Conservation (phyloP, 106 monocot species). For the Iris macrosiphon region DNA sequence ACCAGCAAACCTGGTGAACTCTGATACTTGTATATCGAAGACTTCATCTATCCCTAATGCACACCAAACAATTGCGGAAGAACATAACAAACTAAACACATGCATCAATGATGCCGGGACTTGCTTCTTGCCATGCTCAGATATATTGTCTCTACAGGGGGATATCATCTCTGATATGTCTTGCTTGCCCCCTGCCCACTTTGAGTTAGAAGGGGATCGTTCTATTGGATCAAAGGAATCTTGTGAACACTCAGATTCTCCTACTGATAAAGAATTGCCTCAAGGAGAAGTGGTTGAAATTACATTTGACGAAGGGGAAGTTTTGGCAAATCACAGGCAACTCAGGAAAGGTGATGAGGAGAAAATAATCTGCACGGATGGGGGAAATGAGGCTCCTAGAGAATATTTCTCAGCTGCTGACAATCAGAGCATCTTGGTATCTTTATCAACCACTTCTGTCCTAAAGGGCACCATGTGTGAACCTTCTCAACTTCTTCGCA, state of each 20-base stretch:
- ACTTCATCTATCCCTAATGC: slow-evolving; percentile 7
- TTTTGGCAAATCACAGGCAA: slow-evolving; percentile 10
- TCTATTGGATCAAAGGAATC: slow-evolving; percentile 3
- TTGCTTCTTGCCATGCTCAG: slow-evolving; percentile 1
- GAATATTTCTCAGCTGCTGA: slow-evolving; percentile 46
- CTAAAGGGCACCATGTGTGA: slow-evolving; percentile 59
- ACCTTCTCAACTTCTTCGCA: slow-evolving; percentile 67
- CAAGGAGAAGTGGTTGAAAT: slow-evolving; percentile 8
- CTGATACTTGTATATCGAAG: slow-evolving; percentile 5
- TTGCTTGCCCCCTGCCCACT: too few relatives aligned
- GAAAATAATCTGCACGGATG: not conserved
- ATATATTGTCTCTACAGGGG: slow-evolving; percentile 5
- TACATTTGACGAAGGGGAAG: slow-evolving; percentile 3
- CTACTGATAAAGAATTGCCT: slow-evolving; percentile 9
- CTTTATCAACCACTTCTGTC: slow-evolving; percentile 67
- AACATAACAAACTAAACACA: slow-evolving; percentile 8
- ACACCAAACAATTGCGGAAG: not conserved
- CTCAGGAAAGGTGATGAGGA: slow-evolving; percentile 11
- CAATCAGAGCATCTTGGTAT: slow-evolving; percentile 90
- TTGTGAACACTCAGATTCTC: slow-evolving; percentile 8
- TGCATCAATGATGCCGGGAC: slow-evolving; percentile 5
- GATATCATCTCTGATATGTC: not conserved
- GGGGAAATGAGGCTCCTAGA: slow-evolving; percentile 16
- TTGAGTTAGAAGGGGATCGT: slow-evolving; percentile 1
- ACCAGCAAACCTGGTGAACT: slow-evolving; percentile 1